These are phyloP conservation scores for Suhomyces maxii DNA, from an alignment of 1,139 yeast genomes.

Conservation along the genomic window DNA sequence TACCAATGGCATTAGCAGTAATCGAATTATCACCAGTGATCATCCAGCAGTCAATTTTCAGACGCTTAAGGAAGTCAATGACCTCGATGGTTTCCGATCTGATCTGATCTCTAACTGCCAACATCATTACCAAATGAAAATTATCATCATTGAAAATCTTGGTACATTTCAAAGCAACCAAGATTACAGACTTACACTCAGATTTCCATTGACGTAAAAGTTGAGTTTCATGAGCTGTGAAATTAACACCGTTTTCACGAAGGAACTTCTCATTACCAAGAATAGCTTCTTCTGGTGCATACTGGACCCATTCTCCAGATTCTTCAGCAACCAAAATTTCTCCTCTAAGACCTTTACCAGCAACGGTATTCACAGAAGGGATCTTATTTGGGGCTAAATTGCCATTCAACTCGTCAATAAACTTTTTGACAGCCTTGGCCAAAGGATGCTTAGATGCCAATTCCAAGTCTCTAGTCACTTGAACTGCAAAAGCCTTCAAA, in stretches of 20 bases:
- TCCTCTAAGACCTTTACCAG: conserved; percentile 63
- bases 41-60: conserved; percentile 64
- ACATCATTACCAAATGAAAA: conserved; percentile 43
- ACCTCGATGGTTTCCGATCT: conserved; percentile 62
- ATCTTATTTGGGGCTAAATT: conserved; percentile 39
- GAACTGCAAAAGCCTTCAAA: conserved; percentile 36
- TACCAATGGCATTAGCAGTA: conserved; percentile 70
- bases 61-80: conserved; percentile 42
- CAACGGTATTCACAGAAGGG: conserved; percentile 50
- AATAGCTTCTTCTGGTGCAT: conserved; percentile 42
- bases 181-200: conserved; percentile 62
- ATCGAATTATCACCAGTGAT: conserved; percentile 66
- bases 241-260: conserved; percentile 39
- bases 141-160: conserved; percentile 25
- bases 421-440: conserved; percentile 55
- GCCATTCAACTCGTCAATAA: conserved; percentile 27
- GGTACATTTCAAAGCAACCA: conserved; percentile 47
- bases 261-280: conserved; percentile 66
- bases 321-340: conserved; percentile 26
- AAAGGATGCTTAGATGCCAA: conserved; percentile 70
- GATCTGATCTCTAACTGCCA: conserved; percentile 66
- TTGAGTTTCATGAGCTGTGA: conserved; percentile 24
- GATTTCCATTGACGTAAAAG: conserved; percentile 55
- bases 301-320: conserved; percentile 28
- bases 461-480: conserved; percentile 61